These are phyloP conservation scores for Colletotrichum gloeosporioides DNA, from an alignment of 2,329 filamentous ascomycete genomes.

Conservation along the genomic window DNA sequence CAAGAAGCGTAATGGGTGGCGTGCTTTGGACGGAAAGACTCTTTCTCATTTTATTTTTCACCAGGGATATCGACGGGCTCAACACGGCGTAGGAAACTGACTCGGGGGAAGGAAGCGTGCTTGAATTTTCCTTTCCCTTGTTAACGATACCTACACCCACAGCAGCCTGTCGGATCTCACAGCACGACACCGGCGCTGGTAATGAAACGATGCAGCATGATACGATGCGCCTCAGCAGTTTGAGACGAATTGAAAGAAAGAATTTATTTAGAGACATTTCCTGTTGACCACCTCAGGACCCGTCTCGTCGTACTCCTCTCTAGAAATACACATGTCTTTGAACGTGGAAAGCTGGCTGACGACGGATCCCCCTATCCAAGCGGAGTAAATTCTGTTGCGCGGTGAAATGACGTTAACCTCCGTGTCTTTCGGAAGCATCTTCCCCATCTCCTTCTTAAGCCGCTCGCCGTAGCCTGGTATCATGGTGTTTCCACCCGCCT, in stretches of 20 bases:
- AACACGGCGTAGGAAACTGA: background rate
- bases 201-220: background rate
- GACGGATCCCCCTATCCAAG: background rate
- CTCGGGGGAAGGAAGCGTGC: background rate
- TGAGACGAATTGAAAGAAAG: background rate
- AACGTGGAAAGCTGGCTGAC: background rate
- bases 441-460: background rate
- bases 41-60: background rate
- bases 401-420: background rate
- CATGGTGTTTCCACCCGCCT: background rate
- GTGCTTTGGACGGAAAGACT: background rate
- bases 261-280: background rate
- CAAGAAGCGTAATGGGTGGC: background rate
- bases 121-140: background rate
- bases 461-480: background rate
- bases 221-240: background rate
- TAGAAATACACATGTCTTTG: background rate
- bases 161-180: slow-evolving; percentile 19
- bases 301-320: background rate
- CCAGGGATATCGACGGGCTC: background rate
- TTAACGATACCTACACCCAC: slow-evolving; percentile 3
- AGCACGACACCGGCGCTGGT: slow-evolving; percentile 18
- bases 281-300: background rate
- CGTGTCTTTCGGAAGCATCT: background rate
- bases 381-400: background rate